Evolutionary conservation across 371 early-diverging fungal genomes (phyloP), one percentile per base, ranked within the genome.

Genomic region (Mortierella sp.): DNA sequence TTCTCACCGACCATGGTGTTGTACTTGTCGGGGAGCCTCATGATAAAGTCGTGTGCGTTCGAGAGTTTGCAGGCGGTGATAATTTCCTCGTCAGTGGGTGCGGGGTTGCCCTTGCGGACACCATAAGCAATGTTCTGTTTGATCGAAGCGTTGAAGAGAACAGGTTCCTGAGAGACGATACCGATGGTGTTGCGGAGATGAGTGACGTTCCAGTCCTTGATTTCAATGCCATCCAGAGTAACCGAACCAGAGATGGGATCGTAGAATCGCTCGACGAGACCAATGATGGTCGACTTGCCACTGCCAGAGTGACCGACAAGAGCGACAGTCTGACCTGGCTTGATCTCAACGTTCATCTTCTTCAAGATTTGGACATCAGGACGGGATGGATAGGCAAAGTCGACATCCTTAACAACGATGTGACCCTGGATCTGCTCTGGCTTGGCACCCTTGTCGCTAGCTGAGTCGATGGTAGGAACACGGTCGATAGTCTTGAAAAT

Each of bases 251-350:
- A 71, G 44, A 71, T 23, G 37, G 91, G 84, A 64, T 91, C 91
- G 74, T 98, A 98, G 81, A 97, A 96, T 57, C 98, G 93, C 82
- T 95, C 92, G 44, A 98, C 68, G 53, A 98, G 84, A 62, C 91
- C 90, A 51, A 97, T 85, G 47, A 92, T 90, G 23, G 98, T 97
- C 12, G 94, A 93, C 74, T 96, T 96, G 60, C 98, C 96, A 47
- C 89, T 88, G 19, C 98, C 97, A 60, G 94, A 93, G 44, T 86
- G 87, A 47, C 93, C 94, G 18, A 93, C 94, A 51, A 94, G 82
- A 16, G 93, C 93, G 19, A 90, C 85, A 37, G 89, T 91, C 75
- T 89, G 82, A 28, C 94, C 94, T 4, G 96, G 88, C 52, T 84
- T 72, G 51, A 94, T 84, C 2, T 68, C 84, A 46, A 94, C 69